These are phyloP conservation scores for Papiliotrema laurentii DNA, from an alignment of 1,284 basidiomycete species.

Conservation along the genomic window DNA sequence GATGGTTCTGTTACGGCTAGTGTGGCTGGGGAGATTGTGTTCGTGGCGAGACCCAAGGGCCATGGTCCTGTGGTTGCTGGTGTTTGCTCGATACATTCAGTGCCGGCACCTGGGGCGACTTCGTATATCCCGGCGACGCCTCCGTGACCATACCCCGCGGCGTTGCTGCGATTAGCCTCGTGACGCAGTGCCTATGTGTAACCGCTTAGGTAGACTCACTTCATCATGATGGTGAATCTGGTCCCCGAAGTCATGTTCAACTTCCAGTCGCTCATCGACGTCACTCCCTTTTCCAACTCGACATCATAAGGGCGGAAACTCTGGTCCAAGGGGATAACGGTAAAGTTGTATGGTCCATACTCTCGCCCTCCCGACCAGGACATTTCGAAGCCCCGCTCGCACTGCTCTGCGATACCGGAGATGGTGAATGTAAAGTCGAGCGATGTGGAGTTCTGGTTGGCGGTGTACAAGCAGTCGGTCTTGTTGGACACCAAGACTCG, in stretches of 20 bases:
- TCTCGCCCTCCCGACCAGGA: slow-evolving; percentile 21
- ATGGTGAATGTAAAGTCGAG: slow-evolving; percentile 31
- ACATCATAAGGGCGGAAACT: slow-evolving; percentile 28
- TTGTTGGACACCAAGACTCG: slow-evolving; percentile 12
- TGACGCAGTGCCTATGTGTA: not conserved
- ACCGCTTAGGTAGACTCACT: slow-evolving; percentile 21
- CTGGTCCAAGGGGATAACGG: slow-evolving; percentile 29
- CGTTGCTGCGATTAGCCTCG: slow-evolving; percentile 7
- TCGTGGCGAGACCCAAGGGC: slow-evolving; percentile 21
- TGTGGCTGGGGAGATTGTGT: slow-evolving; percentile 18
- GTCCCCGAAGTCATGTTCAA: slow-evolving; percentile 29
- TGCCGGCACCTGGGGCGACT: slow-evolving; percentile 9
- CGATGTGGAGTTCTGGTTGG: slow-evolving; percentile 14
- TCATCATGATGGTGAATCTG: slow-evolving; percentile 35
- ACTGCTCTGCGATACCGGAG: slow-evolving; percentile 26
- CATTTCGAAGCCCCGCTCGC: slow-evolving; percentile 26
- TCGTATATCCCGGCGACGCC: slow-evolving; percentile 30
- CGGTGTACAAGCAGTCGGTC: slow-evolving; percentile 22
- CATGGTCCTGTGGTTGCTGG: slow-evolving; percentile 20
- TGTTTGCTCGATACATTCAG: slow-evolving; percentile 10
- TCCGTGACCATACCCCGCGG: slow-evolving; percentile 24
- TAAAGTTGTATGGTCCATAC: slow-evolving; percentile 31
- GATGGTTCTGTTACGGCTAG: slow-evolving; percentile 13
- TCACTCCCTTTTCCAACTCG: slow-evolving; percentile 11
- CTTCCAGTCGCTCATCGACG: slow-evolving; percentile 22